Evolutionary conservation across 1,139 yeast genomes (phyloP), one percentile per base, ranked within the genome.

Genomic region (Petasospora rhodanensis): DNA sequence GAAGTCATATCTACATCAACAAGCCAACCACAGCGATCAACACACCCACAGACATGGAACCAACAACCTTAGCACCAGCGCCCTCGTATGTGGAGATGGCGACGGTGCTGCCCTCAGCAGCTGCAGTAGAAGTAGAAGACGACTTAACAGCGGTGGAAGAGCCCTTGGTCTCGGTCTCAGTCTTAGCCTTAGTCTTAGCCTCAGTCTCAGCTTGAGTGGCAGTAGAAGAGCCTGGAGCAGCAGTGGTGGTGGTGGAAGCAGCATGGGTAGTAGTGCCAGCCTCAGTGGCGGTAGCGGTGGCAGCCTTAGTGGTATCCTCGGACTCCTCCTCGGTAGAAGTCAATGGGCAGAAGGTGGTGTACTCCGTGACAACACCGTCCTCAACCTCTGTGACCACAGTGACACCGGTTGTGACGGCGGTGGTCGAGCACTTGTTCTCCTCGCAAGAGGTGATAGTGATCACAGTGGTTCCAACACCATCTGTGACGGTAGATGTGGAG

Each of bases 321-420:
- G 17, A 21, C 8, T n/a, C 17, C 4, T 28, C 23, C 16, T 21
- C 31, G 13, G 29, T 20, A 10, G n/a, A n/a, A 13, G 31, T 10
- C 28, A 52, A 40, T 37, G 59, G 59, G 28, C 57, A 53, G 47
- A 42, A 55, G 5, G 61, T 52, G 20, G 59, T 52, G 45, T 52
- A 52, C 22, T 24, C 31, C 6, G 47, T 41, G 14, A 30, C 28
- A 16, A 25, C 37, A 26, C 38, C 41, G n/a, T 12, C 19, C 4
- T 15, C 30, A 3, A 24, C 22, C 3, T 31, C 14, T 7, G 46
- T 35, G 19, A 41, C 28, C 8, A 35, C 36, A 13, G 40, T 32
- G 8, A 29, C 24, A 20, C 43, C 43, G 5, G 40, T 35, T 2
- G 45, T 38, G 16, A 42, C 40, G 15, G 41, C 36, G 13, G 29